Conservation (phyloP, 2,329 filamentous ascomycete genomes). For the Phialophora macrospora region DNA sequence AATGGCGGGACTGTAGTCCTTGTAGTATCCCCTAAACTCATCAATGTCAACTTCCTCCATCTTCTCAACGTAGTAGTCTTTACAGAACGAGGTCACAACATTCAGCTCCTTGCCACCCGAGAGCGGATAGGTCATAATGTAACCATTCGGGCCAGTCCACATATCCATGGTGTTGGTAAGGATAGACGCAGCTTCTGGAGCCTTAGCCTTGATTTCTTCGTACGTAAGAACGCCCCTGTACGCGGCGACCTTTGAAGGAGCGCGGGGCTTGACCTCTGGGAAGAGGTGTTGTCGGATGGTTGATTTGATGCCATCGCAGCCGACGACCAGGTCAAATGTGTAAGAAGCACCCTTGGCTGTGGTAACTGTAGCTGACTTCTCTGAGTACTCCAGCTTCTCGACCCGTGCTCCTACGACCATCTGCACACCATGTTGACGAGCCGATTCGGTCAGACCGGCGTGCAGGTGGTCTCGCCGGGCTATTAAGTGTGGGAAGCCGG, state of each 20-base stretch:
- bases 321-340: conserved; percentile 46
- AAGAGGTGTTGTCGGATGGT: conserved; percentile 46
- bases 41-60: conserved; percentile 22
- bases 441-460: conserved; percentile 23
- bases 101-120: conserved; percentile 39
- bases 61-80: conserved; percentile 19
- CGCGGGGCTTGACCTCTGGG: conserved; percentile 40
- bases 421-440: conserved; percentile 23
- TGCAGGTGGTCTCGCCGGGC: conserved; percentile 27
- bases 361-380: conserved; percentile 16
- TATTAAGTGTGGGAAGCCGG: conserved; percentile 24
- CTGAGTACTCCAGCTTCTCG: conserved; percentile 3
- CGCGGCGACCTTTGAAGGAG: conserved; percentile 16
- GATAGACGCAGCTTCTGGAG: conserved; percentile 46
- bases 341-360: conserved; percentile 37
- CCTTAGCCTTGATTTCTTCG: conserved; percentile 45
- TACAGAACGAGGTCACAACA: conserved; percentile 18
- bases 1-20: conserved; percentile 39
- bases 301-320: conserved; percentile 50
- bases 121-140: conserved; percentile 55
- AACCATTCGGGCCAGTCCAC: conserved; percentile 49
- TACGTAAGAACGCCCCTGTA: conserved; percentile 17
- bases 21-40: conserved; percentile 19
- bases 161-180: conserved; percentile 50
- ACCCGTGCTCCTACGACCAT: conserved; percentile 24